Conservation (phyloP, 306 rosid genomes). For the Lupinus albus region DNA sequence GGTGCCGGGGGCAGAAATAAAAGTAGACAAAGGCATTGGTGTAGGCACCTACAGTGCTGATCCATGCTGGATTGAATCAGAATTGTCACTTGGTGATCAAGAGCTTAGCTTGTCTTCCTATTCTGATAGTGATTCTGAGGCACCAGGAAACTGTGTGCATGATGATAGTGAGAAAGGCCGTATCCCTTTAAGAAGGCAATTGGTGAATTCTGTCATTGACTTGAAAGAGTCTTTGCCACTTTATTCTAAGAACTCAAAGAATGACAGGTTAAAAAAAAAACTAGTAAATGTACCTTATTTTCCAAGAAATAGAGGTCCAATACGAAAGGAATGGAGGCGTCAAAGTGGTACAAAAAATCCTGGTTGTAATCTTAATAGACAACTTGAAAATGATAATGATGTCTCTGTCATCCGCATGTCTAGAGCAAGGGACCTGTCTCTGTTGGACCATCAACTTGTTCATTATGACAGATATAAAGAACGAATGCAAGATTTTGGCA, state of each 20-base stretch:
- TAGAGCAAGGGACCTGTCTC: slow-evolving; percentile 43
- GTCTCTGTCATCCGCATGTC: slow-evolving; percentile 35
- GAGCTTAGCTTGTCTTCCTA: slow-evolving; percentile 67
- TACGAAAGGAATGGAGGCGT: slow-evolving; percentile 43
- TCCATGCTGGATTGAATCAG: slow-evolving; percentile 56
- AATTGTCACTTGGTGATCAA: slow-evolving; percentile 61
- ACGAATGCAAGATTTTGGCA: slow-evolving; percentile 39
- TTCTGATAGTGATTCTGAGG: slow-evolving; percentile 61
- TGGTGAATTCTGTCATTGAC: slow-evolving; percentile 39
- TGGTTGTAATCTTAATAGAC: slow-evolving; percentile 35
- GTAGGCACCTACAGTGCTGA: slow-evolving; percentile 42
- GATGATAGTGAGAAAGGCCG: slow-evolving; percentile 43
- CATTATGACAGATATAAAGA: slow-evolving; percentile 44
- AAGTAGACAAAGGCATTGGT: slow-evolving; percentile 39
- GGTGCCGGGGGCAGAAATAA: slow-evolving; percentile 33
- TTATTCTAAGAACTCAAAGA: slow-evolving; percentile 42
- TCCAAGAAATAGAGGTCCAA: slow-evolving; percentile 47
- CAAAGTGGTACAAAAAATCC: slow-evolving; percentile 31
- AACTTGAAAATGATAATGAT: slow-evolving; percentile 39
- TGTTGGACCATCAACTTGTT: slow-evolving; percentile 37
- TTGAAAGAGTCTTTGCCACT: slow-evolving; percentile 44
- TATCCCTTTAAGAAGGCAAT: slow-evolving; percentile 49
- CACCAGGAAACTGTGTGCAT: slow-evolving; percentile 46
- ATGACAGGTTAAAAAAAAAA: slow-evolving; percentile 35
- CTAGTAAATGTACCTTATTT: slow-evolving; percentile 44